Percentiles rank a stretch among this genome's conserved stretches.
These are phyloP conservation scores for Vaccinium corymbosum DNA, from an alignment of 148 eudicot species.

Conservation along the genomic window DNA sequence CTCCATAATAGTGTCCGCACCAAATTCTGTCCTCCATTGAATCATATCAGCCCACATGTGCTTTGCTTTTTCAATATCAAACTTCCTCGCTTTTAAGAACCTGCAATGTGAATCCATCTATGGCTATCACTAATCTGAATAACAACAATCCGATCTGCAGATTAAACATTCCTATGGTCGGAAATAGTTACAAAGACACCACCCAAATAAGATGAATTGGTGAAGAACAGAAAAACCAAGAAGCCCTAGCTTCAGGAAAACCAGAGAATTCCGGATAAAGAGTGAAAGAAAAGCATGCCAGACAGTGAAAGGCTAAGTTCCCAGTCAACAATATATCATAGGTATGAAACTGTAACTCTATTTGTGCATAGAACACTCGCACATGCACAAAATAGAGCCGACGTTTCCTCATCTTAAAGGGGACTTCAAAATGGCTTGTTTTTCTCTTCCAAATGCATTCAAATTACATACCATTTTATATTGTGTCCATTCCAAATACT, in stretches of 20 bases:
- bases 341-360: background rate
- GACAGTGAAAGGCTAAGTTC: background rate
- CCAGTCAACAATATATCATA: background rate
- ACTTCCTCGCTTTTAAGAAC: conserved; percentile 72
- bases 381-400: background rate
- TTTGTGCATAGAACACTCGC: background rate
- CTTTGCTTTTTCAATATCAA: conserved; percentile 69
- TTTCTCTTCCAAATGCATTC: background rate
- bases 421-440: background rate
- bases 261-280: background rate
- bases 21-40: conserved; percentile 71
- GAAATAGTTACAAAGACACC: background rate
- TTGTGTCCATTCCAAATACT: background rate
- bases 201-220: background rate
- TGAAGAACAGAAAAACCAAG: conserved; percentile 6
- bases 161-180: background rate
- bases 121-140: background rate
- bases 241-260: background rate
- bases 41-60: conserved; percentile 79
- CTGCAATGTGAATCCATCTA: conserved; percentile 22
- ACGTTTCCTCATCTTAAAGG: background rate
- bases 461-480: background rate
- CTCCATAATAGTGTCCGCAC: conserved; percentile 50
- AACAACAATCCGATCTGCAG: background rate
- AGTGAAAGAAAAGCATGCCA: background rate